Evolutionary conservation across 306 rosid species (phyloP), one percentile per base, ranked within the genome.

Genomic region (Casuarina glauca): DNA sequence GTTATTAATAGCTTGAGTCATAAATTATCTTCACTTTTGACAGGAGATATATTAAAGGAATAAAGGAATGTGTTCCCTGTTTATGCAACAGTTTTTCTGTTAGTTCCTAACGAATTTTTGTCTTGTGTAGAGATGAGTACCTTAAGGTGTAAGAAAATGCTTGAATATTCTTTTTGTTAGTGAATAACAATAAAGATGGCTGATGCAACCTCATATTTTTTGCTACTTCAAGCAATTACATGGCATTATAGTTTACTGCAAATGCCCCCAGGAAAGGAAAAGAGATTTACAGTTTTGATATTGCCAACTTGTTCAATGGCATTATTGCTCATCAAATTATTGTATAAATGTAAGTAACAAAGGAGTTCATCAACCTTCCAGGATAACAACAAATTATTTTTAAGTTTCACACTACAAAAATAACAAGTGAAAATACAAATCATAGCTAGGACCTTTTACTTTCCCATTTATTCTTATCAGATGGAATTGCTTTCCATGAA

Each of bases 401-500:
- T 63, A 3, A 63, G 46, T 63, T 63, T 11, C 4, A 36, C 2
- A 7, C 32, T 42, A 67, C 35, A 42, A 67, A 26, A 67, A 7
- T 7, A 39, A 43, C 50, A 67, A 63, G 57, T 54, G 55, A 58
- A 69, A 51, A 71, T 72, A 32, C 43, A 26, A 52, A 36, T 44
- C 17, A 16, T 52, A 72, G 52, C 64, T 73, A 63, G 53, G 16
- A 57, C 69, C 68, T 72, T 71, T 82, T 69, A 17, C 72, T 68
- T 54, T 71, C 46, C 81, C 79, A 54, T 74, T 79, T 78, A 80
- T 80, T 84, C 50, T 75, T 78, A 76, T 70, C 32, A 26, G 69
- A 79, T 45, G 58, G 58, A 60, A 73, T 54, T 69, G 69, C 78
- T 52, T 70, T 84, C 67, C 58, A 12, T 81, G 41, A 57, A 64